Evolutionary conservation across 2,329 filamentous ascomycete species (phyloP), one percentile per base, ranked within the genome.

Genomic region (Aureobasidium sp.): DNA sequence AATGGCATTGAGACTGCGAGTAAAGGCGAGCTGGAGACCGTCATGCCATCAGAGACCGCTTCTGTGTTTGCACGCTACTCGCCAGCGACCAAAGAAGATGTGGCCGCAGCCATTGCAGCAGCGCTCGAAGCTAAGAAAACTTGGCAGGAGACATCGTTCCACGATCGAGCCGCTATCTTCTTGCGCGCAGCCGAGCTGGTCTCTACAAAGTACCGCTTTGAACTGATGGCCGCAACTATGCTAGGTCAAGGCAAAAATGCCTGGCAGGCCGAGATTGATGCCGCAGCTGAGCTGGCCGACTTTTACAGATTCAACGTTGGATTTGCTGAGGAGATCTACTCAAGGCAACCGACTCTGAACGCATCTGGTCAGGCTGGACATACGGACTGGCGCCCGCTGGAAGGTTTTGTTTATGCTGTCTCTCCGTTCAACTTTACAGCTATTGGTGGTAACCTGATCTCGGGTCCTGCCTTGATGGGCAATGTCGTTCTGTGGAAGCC

Each of bases 401-500:
- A 78, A 59, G 76, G 76, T 0, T 78, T 78, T 63, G 74, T 78
- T 10, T 77, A 76, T 48, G 71, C 75, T n/a, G 66, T 78, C 2
- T 73, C 74, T 0, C 76, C 76, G 2, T 78, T 78, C 68, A 78
- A 78, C 69, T 78, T 78, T 60, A 77, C 76, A 0, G 76, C 76
- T 0, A 69, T 78, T 20, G 76, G 72, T 12, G 76, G 69, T 3
- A 76, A 70, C 50, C 68, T 78, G 1, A 65, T 76, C 9, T 71
- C 69, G 3, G 71, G 67, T 0, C 74, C 76, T 13, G 71, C 72
- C 0, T 55, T 78, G 0, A 63, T 78, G 61, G 76, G 76, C 2
- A 78, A 78, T 34, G 75, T 77, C 0, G 74, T 78, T 0, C 34
- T 78, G 26, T 78, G 76, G 76, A 78, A 78, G 66, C 76, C 76